Percentiles rank a stretch among this genome's conserved stretches.
Evolutionary conservation across 176 grass and related monocot species (phyloP).

Genomic region (Aegilops umbellulata): DNA sequence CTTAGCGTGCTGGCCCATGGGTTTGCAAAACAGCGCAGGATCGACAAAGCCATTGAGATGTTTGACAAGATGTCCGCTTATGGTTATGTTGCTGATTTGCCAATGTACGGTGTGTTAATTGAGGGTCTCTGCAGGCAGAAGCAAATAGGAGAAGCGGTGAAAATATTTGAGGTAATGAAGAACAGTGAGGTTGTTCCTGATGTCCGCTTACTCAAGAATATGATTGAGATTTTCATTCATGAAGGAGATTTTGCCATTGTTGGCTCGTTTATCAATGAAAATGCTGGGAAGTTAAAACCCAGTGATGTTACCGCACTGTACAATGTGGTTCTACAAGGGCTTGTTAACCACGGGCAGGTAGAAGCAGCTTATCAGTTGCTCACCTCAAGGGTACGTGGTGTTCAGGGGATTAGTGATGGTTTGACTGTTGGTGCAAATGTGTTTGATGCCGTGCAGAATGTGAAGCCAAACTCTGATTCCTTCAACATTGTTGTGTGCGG

Average conservation of each 20-base stretch:
- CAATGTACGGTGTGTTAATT: constrained; percentile 64
- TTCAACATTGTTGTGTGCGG: constrained; percentile 76
- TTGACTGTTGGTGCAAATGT: constrained; percentile 9
- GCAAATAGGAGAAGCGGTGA: constrained; percentile 29
- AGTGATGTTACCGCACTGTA: constrained; percentile 34
- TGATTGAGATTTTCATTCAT: constrained; percentile 42
- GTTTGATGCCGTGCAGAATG: constrained; percentile 37
- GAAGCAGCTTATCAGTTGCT: constrained; percentile 58
- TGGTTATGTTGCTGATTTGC: constrained; percentile 60
- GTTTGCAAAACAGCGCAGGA: constrained; percentile 59
- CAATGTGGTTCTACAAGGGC: constrained; percentile 62
- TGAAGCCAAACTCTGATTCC: constrained; percentile 72
- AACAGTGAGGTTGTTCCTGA: constrained; percentile 41
- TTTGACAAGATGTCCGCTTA: constrained; percentile 62
- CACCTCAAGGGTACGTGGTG: constrained; percentile 29
- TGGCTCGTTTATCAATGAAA: constrained; percentile 50
- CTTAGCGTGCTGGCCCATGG: constrained; percentile 55
- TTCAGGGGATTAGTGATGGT: constrained; percentile 15
- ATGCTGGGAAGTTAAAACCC: constrained; percentile 34
- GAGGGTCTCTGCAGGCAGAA: constrained; percentile 58
- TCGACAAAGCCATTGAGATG: constrained; percentile 57
- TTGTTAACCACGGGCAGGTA: constrained; percentile 59
- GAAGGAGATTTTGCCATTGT: constrained; percentile 36
- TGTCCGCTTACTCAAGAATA: constrained; percentile 56
- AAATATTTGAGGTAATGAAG: constrained; percentile 74